Base-by-base conservation (phyloP, 805 yeast species). In the Lachancea cidri region DNA sequence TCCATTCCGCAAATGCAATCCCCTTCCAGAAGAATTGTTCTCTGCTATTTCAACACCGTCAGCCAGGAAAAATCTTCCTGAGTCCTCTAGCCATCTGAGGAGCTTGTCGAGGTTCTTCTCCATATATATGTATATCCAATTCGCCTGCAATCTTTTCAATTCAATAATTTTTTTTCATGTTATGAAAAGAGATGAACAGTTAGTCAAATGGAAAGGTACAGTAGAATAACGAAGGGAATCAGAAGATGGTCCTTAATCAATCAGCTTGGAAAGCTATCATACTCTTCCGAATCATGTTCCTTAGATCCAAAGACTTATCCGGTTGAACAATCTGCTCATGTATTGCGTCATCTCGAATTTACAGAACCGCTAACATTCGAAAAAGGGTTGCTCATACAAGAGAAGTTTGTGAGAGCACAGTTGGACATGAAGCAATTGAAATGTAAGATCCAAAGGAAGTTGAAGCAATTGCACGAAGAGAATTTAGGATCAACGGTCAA, bases 331-430 rank as follows among this genome's bases (percentile, higher is more conserved):
- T 53, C 66, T 4, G 66, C 74, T 0, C 46, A 57, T 13, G 53
- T 48, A 1, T 43, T 75, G 7, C 68, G 71, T 35, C 79, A 75
- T 49, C 47, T 73, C 13, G 75, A 70, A 41, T 70, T 73, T 49
- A 57, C 57, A 3, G 60, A 65, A 2, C 49, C 58, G 1, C 40
- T 66, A 4, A 66, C 71, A 0, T 77, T 75, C 50, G 49, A 53
- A 11, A 60, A 67, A 33, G 91, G 87, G 3, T 68, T 73, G 38
- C 52, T 57, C 22, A 71, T 82, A 30, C 91, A 84, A 53, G 72
- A 72, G 37, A 60, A 68, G 34, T 68, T 83, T 47, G 77, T 78
- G 0, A 58, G 71, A 17, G 79, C 81, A 17, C 74, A 76, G 45
- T 57, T 83, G 30, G 77, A 78, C 48, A 72, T 72, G 63, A 81